Evolutionary conservation across 345 rosid genomes (phyloP).

Genomic region (Noccaea caerulescens): DNA sequence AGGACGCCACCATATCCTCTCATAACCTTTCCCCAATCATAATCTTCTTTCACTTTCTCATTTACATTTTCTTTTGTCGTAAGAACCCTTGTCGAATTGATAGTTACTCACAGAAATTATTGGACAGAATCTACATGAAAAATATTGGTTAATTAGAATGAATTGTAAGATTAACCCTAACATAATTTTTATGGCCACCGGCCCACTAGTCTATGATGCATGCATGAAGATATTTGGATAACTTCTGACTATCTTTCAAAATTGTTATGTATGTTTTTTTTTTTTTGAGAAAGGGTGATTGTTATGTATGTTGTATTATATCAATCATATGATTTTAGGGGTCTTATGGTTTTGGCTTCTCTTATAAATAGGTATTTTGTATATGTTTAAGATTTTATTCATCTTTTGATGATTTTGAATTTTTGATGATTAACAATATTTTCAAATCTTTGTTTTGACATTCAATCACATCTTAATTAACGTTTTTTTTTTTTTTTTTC

Average conservation of each 20-base stretch:
- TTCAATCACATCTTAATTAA: not conserved
- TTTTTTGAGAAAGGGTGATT: no score
- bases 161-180: not conserved
- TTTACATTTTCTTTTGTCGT: conserved; percentile 7
- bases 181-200: not conserved
- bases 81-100: conserved; percentile 11
- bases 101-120: not conserved
- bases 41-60: conserved; percentile 16
- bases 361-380: not conserved
- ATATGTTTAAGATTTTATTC: not conserved
- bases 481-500: no score
- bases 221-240: not conserved
- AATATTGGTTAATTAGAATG: not conserved
- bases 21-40: conserved; percentile 26
- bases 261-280: not conserved
- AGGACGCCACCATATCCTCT: conserved; percentile 54
- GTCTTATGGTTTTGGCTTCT: not conserved
- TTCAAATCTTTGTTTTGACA: not conserved
- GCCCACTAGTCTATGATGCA: not conserved
- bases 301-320: not conserved
- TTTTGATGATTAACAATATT: not conserved
- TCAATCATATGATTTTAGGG: not conserved
- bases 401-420: not conserved
- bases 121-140: conserved; percentile 1
- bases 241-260: not conserved